Evolutionary conservation across 2,329 filamentous ascomycete genomes (phyloP).

Genomic region (Dryadomyces quercivorus): DNA sequence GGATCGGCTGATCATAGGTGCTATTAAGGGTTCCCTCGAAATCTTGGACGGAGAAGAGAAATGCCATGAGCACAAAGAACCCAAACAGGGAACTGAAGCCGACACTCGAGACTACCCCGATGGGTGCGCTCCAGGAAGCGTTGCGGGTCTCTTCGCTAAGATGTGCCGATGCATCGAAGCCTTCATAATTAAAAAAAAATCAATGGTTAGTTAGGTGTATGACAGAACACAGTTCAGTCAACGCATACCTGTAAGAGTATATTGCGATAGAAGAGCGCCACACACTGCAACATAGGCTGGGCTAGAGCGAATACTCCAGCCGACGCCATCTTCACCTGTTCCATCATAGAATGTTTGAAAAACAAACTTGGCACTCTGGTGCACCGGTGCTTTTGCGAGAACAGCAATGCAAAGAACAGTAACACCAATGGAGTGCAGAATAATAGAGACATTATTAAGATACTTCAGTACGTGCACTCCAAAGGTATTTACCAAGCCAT

Average conservation of each 20-base stretch:
- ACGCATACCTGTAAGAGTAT: conserved; percentile 19
- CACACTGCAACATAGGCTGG: conserved; percentile 42
- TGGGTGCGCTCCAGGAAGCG: conserved; percentile 43
- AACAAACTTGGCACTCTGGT: conserved; percentile 42
- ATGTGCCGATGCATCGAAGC: conserved; percentile 44
- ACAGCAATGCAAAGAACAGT: conserved; percentile 40
- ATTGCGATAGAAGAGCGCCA: conserved; percentile 41
- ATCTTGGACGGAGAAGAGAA: conserved; percentile 47
- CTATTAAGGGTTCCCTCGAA: conserved; percentile 34
- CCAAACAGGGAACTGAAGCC: conserved; percentile 43
- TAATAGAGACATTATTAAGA: conserved; percentile 43
- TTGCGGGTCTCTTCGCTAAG: conserved; percentile 44
- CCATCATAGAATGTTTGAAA: conserved; percentile 41
- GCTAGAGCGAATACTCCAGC: conserved; percentile 40
- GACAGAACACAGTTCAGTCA: too few relatives aligned
- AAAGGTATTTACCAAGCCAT: conserved; percentile 44
- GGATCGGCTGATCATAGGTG: conserved; percentile 36
- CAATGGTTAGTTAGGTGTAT: background rate
- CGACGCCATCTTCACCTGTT: conserved; percentile 32
- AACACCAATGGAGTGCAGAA: conserved; percentile 41
- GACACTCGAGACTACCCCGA: conserved; percentile 44
- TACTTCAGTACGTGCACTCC: conserved; percentile 42
- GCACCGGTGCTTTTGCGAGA: conserved; percentile 42
- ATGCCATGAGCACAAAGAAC: conserved; percentile 45
- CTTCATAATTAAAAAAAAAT: conserved; percentile 14